Evolutionary conservation across 495 filamentous ascomycete species (phyloP), one percentile per base, ranked within the genome.

Genomic region (Poronia punctata): DNA sequence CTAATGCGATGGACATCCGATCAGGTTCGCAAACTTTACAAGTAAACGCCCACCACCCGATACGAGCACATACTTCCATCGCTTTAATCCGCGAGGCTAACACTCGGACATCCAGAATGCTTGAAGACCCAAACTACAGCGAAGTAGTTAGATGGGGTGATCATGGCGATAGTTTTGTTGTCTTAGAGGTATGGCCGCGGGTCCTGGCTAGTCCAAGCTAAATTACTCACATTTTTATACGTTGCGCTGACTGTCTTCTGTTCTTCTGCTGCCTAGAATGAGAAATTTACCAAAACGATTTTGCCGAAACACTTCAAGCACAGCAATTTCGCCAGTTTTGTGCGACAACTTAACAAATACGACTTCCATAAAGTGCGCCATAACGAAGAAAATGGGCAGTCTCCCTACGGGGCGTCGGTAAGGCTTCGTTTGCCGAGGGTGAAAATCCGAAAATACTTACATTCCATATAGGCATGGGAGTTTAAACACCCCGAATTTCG

Each of bases 361-460:
- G 92, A 97, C 62, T 99, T 99, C 50, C 93, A 97, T 69, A 99
- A 99, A 72, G 92, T 99, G 31, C 78, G 92, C 48, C 88, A 95
- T 56, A 97, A 90, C 51, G 92, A 98, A 57, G 92, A 96, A 53
- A 89, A 74, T 53, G 86, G 86, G 32, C 83, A 88, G 49, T 90
- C 86, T 38, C 89, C 84, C 26, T 95, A 96, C 59, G 89, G 90
- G 21, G 73, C 85, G 49, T 87, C 88, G 66, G 90, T 95, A 80
- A 60, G 82, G 67, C 42, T 36, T 26, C 12, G 26, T 36, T 32
- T 25, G 7, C 7, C 12, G 19, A 10, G 38, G 23, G 35, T 17
- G 21, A 28, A 15, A 23, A 29, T 20, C 22, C n/a, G 20, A 16
- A 28, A 47, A 44, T 46, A 40, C 52, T 61, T 45, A 62, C 54